These are phyloP conservation scores for Poa pratensis DNA, from an alignment of 176 grass and related monocot genomes.

Conservation along the genomic window DNA sequence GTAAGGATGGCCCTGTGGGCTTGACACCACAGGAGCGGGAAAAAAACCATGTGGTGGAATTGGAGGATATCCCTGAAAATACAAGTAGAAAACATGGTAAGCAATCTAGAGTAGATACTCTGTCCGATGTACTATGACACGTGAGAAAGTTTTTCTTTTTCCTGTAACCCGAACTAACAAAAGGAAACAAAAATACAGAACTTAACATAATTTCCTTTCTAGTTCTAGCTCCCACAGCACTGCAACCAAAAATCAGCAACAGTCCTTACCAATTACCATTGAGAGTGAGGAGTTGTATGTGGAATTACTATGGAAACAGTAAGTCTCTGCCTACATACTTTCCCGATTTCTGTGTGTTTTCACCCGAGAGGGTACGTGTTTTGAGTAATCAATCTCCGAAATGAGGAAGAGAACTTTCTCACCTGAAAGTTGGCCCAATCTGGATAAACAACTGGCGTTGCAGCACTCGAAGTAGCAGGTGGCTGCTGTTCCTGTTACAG, in stretches of 20 bases:
- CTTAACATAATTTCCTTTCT: not conserved
- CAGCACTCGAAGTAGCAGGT: slow-evolving; percentile 53
- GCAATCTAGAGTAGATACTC: slow-evolving; percentile 2
- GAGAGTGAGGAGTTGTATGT: not conserved
- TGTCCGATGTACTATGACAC: not conserved
- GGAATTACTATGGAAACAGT: not conserved
- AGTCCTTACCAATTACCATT: not conserved
- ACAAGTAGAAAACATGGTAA: slow-evolving; percentile 27
- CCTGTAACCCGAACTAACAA: not conserved
- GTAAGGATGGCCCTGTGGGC: slow-evolving; percentile 86
- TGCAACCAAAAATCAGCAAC: not conserved
- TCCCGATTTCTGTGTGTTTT: not conserved
- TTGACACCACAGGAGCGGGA: slow-evolving; percentile 67
- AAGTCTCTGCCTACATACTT: not conserved
- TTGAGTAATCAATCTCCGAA: slow-evolving; percentile 17
- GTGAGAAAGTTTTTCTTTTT: not conserved
- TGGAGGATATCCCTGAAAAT: slow-evolving; percentile 75
- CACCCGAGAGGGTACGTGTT: not conserved
- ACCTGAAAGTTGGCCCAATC: slow-evolving; percentile 96
- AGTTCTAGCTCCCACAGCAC: not conserved
- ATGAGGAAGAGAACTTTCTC: slow-evolving; percentile 30
- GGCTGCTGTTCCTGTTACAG: slow-evolving; percentile 78
- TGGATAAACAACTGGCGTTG: slow-evolving; percentile 64
- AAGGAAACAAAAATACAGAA: not conserved
- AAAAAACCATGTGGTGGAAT: slow-evolving; percentile 94